These are phyloP conservation scores for Suillus hirtellus DNA, from an alignment of 768 basidiomycete genomes.

Conservation along the genomic window DNA sequence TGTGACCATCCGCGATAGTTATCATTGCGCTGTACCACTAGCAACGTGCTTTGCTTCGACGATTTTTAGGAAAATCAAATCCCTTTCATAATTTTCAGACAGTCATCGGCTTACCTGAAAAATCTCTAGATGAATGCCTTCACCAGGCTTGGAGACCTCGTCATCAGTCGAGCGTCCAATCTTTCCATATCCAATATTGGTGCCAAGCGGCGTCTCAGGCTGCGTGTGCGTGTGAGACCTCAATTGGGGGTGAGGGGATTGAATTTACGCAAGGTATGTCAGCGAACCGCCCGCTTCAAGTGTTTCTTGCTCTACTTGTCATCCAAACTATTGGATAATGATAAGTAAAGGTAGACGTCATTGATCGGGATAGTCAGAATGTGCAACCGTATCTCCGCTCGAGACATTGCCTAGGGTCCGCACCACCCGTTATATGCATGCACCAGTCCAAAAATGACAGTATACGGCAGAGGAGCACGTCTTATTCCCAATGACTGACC, in stretches of 20 bases:
- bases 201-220: background rate
- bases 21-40: no score
- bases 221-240: background rate
- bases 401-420: no score
- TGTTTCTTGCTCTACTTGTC: background rate
- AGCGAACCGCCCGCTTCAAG: background rate
- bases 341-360: background rate
- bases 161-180: background rate
- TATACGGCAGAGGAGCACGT: background rate
- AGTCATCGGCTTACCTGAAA: no score
- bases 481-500: background rate
- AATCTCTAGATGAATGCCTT: no score
- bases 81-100: background rate
- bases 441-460: background rate
- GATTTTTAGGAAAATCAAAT: background rate
- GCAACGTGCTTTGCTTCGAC: no score
- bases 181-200: background rate
- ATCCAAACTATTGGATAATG: no score
- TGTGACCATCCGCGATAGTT: no score
- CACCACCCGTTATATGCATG: background rate
- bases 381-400: background rate
- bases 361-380: background rate
- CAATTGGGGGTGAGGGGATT: background rate
- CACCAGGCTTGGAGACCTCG: background rate
- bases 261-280: background rate